A percentile compares a stretch with the other conserved stretches of the same genome.
These are phyloP conservation scores for Candida succiphila DNA, from an alignment of 805 yeast species.

Conservation along the genomic window DNA sequence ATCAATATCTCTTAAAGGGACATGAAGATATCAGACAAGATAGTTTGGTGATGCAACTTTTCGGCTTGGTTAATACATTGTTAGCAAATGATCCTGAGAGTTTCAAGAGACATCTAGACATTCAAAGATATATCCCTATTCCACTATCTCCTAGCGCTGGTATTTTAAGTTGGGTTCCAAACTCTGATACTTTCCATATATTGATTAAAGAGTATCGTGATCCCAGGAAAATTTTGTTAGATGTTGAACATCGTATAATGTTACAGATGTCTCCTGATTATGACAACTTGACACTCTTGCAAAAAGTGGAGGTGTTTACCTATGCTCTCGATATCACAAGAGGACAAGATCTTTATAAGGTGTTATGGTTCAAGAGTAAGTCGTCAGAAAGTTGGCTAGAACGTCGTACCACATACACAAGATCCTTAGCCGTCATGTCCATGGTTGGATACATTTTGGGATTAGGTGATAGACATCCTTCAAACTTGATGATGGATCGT, in stretches of 20 bases:
- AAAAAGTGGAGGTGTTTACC: slow-evolving; percentile 94
- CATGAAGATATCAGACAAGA: slow-evolving; percentile 98
- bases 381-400: slow-evolving; percentile 98
- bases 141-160: slow-evolving; percentile 98
- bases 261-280: slow-evolving; percentile 96
- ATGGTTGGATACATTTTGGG: slow-evolving; percentile 98
- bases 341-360: slow-evolving; percentile 93
- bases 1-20: slow-evolving; percentile 78
- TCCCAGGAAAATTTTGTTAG: slow-evolving; percentile 76
- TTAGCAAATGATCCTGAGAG: slow-evolving; percentile 88
- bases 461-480: slow-evolving; percentile 95
- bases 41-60: slow-evolving; percentile 93
- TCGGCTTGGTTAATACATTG: slow-evolving; percentile 89
- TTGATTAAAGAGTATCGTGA: slow-evolving; percentile 89
- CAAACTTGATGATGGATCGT: slow-evolving; percentile 90
- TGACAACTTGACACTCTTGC: slow-evolving; percentile 78
- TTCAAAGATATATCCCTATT: slow-evolving; percentile 86
- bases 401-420: slow-evolving; percentile 89
- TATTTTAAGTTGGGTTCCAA: slow-evolving; percentile 92
- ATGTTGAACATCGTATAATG: slow-evolving; percentile 93
- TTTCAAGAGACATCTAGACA: slow-evolving; percentile 89
- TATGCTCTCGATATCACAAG: slow-evolving; percentile 91
- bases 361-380: slow-evolving; percentile 90
- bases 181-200: slow-evolving; percentile 93
- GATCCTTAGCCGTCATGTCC: slow-evolving; percentile 96